Evolutionary conservation across 768 basidiomycete genomes (phyloP), one percentile per base, ranked within the genome.

Genomic region (Rhizopogon rudus): DNA sequence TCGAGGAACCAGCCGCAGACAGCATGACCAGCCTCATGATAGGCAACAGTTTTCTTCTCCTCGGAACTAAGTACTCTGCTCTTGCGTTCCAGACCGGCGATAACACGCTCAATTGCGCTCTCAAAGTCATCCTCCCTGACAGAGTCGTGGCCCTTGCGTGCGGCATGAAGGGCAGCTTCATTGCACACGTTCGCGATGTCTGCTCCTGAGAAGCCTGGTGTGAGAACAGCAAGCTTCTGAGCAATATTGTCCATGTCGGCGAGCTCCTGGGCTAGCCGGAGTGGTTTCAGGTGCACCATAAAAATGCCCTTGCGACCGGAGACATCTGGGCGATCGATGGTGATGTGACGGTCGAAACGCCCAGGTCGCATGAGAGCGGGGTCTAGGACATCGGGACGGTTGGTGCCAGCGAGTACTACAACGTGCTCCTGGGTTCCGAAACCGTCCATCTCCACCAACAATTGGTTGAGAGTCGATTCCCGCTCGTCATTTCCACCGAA

Each of bases 181-280:
- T 99, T 99, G 70, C 93, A 97, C 17, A 98, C 96, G 64, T 99
- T 99, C 57, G 97, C 97, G 61, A 99, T 96, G 67, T 99, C 97
- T 2, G 97, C 97, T 61, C 97, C 97, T 13, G 94, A 97, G 75
- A 99, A 98, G 1, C 97, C 97, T 17, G 97, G 96, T 0, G 97
- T 98, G 41, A 98, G 84, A 17, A 98, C 91, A 3, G 91, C 93
- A 51, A 99, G 84, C 72, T 98, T 98, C 65, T 95, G 91, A 2
- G 95, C 87, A 57, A 98, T 80, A 16, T 72, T 67, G 51, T 78
- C 69, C 54, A 79, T 61, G 60, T 81, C 77, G 53, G 65, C 70
- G 42, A 88, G 75, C 1, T 73, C 67, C 40, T 77, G 74, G 37
- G 82, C 72, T 6, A 98, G 81, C 41, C 84, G 85, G 44, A 98